These are phyloP conservation scores for Lepidium sativum DNA, from an alignment of 345 rosid genomes.

Conservation along the genomic window DNA sequence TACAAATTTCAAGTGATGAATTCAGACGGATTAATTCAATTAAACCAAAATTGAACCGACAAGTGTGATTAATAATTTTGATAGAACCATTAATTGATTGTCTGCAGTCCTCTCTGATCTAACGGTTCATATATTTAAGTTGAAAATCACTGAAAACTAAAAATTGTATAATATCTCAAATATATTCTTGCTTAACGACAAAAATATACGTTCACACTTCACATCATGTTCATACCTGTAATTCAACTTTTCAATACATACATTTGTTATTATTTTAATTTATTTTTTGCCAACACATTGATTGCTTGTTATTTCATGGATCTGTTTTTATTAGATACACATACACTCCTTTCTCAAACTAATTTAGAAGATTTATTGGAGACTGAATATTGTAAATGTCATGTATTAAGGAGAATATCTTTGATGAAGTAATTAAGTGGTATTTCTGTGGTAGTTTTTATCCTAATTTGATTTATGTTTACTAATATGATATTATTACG, in stretches of 20 bases:
- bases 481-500: too few species aligned
- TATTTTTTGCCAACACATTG: neutral
- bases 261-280: neutral
- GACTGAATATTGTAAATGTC: neutral
- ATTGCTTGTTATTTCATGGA: neutral
- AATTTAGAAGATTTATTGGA: too few species aligned
- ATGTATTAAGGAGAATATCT: neutral
- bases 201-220: neutral
- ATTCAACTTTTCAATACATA: neutral
- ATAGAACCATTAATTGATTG: neutral
- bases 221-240: neutral
- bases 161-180: neutral
- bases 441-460: too few species aligned
- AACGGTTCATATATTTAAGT: neutral
- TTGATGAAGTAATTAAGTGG: too few species aligned
- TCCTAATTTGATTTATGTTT: too few species aligned
- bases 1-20: neutral
- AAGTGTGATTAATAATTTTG: neutral
- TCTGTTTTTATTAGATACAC: neutral
- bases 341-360: neutral
- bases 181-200: neutral
- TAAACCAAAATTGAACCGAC: neutral
- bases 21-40: too few species aligned
- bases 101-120: neutral
- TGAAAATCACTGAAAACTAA: neutral